phyloP scores from a whole-genome alignment of 2,329 filamentous ascomycete genomes.

The Ascochyta clinopodiicola region DNA sequence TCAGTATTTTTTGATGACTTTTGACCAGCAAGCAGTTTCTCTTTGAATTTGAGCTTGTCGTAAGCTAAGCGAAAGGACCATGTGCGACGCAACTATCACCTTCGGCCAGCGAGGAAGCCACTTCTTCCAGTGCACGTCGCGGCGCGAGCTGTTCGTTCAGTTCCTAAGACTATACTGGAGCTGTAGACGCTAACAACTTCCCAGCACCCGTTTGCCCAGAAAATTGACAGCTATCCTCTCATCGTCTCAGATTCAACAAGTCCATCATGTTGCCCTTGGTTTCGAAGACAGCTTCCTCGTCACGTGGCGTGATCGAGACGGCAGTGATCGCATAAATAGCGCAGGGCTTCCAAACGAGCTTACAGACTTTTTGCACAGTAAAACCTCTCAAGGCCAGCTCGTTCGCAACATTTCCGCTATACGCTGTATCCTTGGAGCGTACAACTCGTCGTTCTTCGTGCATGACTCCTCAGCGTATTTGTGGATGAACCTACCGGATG shows the following conservation, averaged over 20 bases:
- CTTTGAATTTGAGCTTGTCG: neutral
- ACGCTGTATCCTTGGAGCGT: slow-evolving; percentile 39
- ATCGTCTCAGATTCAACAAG: slow-evolving; percentile 29
- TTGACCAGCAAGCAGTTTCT: neutral
- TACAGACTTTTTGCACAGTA: slow-evolving; percentile 32
- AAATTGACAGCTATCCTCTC: slow-evolving; percentile 36
- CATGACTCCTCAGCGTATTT: slow-evolving; percentile 37
- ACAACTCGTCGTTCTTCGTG: slow-evolving; percentile 43
- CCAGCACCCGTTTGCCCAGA: slow-evolving; percentile 36
- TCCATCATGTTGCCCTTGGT: slow-evolving; percentile 43
- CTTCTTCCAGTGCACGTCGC: slow-evolving; percentile 42
- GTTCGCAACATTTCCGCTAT: slow-evolving; percentile 36
- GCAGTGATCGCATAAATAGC: slow-evolving; percentile 35
- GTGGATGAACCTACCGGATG: slow-evolving; percentile 42
- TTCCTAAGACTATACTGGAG: neutral
- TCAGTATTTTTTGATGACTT: neutral
- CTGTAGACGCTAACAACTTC: neutral
- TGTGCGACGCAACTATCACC: slow-evolving; percentile 44
- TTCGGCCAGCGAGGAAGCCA: slow-evolving; percentile 46
- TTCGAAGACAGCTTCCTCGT: slow-evolving; percentile 44
- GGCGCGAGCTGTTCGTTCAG: slow-evolving; percentile 33
- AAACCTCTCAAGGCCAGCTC: slow-evolving; percentile 12
- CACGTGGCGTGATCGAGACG: slow-evolving; percentile 38
- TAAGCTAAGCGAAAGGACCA: slow-evolving; percentile 9
- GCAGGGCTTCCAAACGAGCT: slow-evolving; percentile 36